Conservation (phyloP, 371 early-diverging fungal genomes). For the Mucor lusitanicus region DNA sequence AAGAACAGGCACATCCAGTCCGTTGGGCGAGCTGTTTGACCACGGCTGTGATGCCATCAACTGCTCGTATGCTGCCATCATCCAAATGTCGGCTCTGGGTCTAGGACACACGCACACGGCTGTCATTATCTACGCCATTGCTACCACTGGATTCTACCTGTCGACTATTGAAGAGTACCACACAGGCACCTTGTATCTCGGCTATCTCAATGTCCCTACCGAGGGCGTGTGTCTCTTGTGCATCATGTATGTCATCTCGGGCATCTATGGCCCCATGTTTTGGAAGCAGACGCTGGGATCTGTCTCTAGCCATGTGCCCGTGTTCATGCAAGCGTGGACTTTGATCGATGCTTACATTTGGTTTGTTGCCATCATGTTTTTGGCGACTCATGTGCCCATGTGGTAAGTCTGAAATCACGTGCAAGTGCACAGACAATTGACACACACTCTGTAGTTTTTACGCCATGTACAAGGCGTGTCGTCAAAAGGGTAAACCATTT, state of each 20-base stretch:
- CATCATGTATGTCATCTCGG: constrained; percentile 68
- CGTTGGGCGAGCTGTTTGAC: constrained; percentile 95
- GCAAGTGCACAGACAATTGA: background rate
- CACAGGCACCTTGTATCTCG: constrained; percentile 89
- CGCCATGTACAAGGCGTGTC: constrained; percentile 74
- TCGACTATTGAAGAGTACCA: constrained; percentile 97
- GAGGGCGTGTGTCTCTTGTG: constrained; percentile 88
- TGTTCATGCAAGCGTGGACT: constrained; percentile 41
- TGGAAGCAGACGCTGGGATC: constrained; percentile 32
- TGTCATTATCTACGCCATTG: constrained; percentile 61
- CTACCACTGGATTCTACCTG: constrained; percentile 83
- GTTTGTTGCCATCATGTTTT: constrained; percentile 59
- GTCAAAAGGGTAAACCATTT: constrained; percentile 62
- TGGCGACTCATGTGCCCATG: constrained; percentile 70
- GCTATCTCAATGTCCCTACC: constrained; percentile 93
- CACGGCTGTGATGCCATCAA: constrained; percentile 94
- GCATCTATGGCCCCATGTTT: constrained; percentile 48
- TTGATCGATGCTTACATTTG: constrained; percentile 56
- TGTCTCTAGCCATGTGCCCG: constrained; percentile 10
- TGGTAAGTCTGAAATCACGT: constrained; percentile 59
- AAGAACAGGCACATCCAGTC: constrained; percentile 89
- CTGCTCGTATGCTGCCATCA: constrained; percentile 79
- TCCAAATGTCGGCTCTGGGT: constrained; percentile 84
- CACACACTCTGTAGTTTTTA: constrained; percentile 25
- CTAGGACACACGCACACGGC: constrained; percentile 74